A percentile compares a stretch with the other conserved stretches of the same genome.
Conservation (phyloP, 352 stramenopile genomes). For the Phytopythium cucurbitacearum region DNA sequence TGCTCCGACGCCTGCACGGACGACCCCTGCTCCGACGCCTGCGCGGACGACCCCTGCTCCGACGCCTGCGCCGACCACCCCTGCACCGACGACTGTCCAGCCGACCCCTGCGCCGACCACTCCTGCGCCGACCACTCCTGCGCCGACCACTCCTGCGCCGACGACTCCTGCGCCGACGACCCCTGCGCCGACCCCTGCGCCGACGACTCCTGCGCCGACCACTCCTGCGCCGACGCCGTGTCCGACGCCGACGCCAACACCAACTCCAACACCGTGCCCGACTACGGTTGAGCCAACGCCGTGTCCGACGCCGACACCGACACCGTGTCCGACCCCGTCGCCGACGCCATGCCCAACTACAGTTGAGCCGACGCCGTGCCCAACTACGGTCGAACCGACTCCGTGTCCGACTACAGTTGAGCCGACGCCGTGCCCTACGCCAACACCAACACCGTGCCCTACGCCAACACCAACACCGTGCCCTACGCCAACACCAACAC, state of each 20-base stretch:
- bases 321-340: slow-evolving; percentile 2
- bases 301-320: neutral
- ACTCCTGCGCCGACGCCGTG: neutral
- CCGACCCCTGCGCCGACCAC: too few species aligned
- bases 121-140: too few species aligned
- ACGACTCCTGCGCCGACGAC: too few species aligned
- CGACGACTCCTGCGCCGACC: neutral
- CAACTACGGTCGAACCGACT: neutral
- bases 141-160: too few species aligned
- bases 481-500: slow-evolving; percentile 2
- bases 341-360: neutral
- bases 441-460: slow-evolving; percentile 1
- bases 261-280: too few species aligned
- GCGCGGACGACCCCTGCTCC: too few species aligned
- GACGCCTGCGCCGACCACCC: slow-evolving; percentile 3
- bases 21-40: too few species aligned
- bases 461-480: neutral
- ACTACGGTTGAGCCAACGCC: too few species aligned
- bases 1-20: too few species aligned
- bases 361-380: neutral
- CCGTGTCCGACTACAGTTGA: neutral
- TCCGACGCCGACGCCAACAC: neutral
- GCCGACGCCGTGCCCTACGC: neutral
- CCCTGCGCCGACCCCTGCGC: too few species aligned
- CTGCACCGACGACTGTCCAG: slow-evolving; percentile 6